These are phyloP conservation scores for Kwoniella sp. DNA, from an alignment of 768 basidiomycete genomes.

Conservation along the genomic window DNA sequence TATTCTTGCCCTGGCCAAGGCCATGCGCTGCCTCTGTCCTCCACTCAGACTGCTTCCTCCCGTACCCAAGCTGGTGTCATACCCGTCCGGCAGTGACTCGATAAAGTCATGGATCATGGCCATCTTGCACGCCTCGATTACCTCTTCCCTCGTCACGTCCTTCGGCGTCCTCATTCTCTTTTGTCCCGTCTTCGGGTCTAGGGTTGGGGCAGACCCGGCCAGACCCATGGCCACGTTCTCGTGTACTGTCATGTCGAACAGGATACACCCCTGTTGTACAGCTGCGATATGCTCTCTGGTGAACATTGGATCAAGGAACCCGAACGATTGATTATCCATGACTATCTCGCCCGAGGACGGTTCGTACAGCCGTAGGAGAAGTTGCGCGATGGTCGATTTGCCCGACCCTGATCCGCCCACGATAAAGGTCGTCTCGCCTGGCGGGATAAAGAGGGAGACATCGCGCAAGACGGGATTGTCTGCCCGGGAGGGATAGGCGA, in stretches of 20 bases:
- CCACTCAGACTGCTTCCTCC: conserved; percentile 77
- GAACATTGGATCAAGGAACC: conserved; percentile 68
- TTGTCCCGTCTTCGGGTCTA: conserved; percentile 22
- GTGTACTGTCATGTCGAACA: conserved; percentile 74
- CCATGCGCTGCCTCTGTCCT: conserved; percentile 85
- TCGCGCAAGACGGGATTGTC: conserved; percentile 59
- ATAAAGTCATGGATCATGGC: conserved; percentile 87
- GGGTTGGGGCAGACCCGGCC: conserved; percentile 52
- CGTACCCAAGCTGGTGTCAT: conserved; percentile 73
- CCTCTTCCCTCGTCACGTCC: conserved; percentile 63
- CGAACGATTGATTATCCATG: conserved; percentile 76
- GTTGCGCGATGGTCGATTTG: conserved; percentile 66
- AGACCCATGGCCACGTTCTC: conserved; percentile 82
- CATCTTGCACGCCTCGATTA: conserved; percentile 73
- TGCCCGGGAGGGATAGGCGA: conserved; percentile 70
- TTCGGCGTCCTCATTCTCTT: conserved; percentile 50
- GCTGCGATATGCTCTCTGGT: conserved; percentile 66
- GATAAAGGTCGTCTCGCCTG: conserved; percentile 70
- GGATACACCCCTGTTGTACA: conserved; percentile 70
- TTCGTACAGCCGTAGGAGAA: conserved; percentile 69
- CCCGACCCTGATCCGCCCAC: conserved; percentile 75
- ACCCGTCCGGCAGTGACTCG: conserved; percentile 74
- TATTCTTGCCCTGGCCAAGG: conserved; percentile 78
- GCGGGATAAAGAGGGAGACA: conserved; percentile 66
- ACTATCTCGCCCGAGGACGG: conserved; percentile 62